Percentiles rank a stretch among this genome's conserved stretches.
phyloP scores from a whole-genome alignment of 1,284 basidiomycete genomes.

The Rhodotorula sp. region DNA sequence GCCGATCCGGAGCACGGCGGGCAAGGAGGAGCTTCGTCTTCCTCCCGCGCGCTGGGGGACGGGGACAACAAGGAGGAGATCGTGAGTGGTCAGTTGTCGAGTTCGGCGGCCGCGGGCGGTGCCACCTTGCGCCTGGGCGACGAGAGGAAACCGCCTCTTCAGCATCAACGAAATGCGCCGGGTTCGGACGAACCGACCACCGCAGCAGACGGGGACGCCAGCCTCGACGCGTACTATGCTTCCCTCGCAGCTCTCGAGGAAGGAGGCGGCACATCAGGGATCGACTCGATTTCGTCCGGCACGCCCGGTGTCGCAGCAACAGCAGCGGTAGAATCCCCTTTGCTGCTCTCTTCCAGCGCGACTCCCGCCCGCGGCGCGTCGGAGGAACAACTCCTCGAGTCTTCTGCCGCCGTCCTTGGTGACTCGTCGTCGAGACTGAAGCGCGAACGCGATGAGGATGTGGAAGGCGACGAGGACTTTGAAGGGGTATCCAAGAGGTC shows the following conservation, averaged over 20 bases:
- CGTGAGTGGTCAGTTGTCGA: not conserved
- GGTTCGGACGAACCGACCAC: not conserved
- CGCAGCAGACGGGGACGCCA: constrained; percentile 12
- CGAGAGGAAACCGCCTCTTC: not conserved
- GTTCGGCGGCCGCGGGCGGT: constrained; percentile 8
- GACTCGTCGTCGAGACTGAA: not conserved
- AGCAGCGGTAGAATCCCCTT: not conserved
- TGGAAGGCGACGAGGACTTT: not conserved
- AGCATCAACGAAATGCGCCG: not conserved
- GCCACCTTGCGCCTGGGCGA: constrained; percentile 22
- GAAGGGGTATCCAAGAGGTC: not conserved
- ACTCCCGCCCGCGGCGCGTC: constrained; percentile 1
- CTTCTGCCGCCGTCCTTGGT: not conserved
- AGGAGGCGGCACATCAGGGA: not conserved
- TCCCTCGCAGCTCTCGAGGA: constrained; percentile 19
- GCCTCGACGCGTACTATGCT: constrained; percentile 45
- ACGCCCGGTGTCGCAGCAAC: not conserved
- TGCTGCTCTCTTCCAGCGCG: not conserved
- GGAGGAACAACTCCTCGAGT: not conserved
- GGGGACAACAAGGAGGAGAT: constrained; percentile 37
- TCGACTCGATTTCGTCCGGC: not conserved
- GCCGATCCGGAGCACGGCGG: constrained; percentile 58
- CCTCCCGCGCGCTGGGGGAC: constrained; percentile 46
- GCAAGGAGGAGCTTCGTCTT: constrained; percentile 38
- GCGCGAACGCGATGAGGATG: not conserved